These are phyloP conservation scores for Echium plantagineum DNA, from an alignment of 257 asterid genomes.

Conservation along the genomic window DNA sequence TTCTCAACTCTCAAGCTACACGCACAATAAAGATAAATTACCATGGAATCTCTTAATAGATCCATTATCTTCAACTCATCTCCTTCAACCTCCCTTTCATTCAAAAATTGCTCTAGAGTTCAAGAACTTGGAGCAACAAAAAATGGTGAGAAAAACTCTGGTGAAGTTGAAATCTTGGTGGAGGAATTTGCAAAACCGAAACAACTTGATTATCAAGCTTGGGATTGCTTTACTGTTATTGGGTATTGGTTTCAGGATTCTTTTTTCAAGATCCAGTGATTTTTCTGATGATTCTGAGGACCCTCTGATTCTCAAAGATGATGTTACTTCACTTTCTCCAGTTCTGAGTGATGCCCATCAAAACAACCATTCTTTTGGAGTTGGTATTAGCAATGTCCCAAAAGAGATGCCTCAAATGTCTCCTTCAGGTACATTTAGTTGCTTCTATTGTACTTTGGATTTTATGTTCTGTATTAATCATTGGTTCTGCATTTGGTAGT, in stretches of 20 bases:
- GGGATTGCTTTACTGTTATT: conserved; percentile 44
- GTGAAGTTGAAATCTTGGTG: conserved; percentile 37
- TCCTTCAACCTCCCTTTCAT: too few species aligned
- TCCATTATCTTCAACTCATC: too few species aligned
- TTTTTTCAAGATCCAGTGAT: conserved; percentile 35
- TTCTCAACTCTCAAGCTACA: too few species aligned
- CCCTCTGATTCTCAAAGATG: conserved; percentile 16
- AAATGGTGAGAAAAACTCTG: conserved; percentile 30
- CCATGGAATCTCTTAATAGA: too few species aligned
- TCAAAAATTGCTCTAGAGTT: too few species aligned
- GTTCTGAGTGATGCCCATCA: not conserved
- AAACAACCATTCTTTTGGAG: too few species aligned
- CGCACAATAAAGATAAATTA: too few species aligned
- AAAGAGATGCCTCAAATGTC: not conserved
- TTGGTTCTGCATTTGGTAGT: too few species aligned
- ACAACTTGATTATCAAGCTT: conserved; percentile 36
- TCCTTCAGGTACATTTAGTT: conserved; percentile 2
- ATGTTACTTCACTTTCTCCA: conserved; percentile 7
- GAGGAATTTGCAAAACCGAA: conserved; percentile 31
- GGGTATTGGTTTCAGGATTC: conserved; percentile 43
- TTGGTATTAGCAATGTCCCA: not conserved
- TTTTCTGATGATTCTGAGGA: conserved; percentile 13
- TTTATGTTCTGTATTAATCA: too few species aligned
- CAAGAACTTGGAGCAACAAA: not conserved
- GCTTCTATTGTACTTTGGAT: not conserved